Evolutionary conservation across 73 alveolate species (phyloP).

Genomic region (Stentor roeselii): DNA sequence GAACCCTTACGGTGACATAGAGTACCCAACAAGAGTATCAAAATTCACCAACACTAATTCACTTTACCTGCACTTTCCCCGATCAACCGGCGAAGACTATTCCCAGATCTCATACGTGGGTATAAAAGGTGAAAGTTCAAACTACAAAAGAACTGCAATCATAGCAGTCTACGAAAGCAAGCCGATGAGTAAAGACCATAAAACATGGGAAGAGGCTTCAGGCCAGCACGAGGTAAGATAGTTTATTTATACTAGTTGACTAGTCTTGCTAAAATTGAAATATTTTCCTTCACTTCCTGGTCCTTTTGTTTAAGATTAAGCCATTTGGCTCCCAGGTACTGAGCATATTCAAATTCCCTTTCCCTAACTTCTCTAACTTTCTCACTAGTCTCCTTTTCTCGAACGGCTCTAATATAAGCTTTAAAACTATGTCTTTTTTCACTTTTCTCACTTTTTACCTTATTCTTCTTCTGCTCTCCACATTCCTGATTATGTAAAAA

Average conservation of each 20-base stretch:
- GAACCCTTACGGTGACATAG: slow-evolving; percentile 22
- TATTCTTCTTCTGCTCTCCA: no score
- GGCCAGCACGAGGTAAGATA: not conserved
- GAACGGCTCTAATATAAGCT: no score
- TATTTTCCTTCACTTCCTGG: no score
- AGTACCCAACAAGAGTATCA: slow-evolving; percentile 12
- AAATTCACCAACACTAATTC: slow-evolving; percentile 3
- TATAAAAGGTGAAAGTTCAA: slow-evolving; percentile 22
- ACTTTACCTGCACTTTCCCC: slow-evolving; percentile 16
- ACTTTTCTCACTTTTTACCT: no score
- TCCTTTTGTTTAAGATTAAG: no score
- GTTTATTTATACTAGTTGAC: not conserved
- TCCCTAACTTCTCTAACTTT: no score
- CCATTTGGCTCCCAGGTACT: no score
- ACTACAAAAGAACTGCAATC: not conserved
- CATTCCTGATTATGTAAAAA: no score
- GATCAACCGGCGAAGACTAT: not conserved
- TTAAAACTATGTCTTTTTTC: no score
- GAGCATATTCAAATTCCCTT: no score
- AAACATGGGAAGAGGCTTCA: slow-evolving; percentile 17
- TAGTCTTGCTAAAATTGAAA: no score
- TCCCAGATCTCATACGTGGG: not conserved
- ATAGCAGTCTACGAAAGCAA: slow-evolving; percentile 18
- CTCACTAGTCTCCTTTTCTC: no score
- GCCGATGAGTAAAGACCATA: slow-evolving; percentile 14